Evolutionary conservation across 768 basidiomycete genomes (phyloP).

Genomic region (Dendrothele bispora): DNA sequence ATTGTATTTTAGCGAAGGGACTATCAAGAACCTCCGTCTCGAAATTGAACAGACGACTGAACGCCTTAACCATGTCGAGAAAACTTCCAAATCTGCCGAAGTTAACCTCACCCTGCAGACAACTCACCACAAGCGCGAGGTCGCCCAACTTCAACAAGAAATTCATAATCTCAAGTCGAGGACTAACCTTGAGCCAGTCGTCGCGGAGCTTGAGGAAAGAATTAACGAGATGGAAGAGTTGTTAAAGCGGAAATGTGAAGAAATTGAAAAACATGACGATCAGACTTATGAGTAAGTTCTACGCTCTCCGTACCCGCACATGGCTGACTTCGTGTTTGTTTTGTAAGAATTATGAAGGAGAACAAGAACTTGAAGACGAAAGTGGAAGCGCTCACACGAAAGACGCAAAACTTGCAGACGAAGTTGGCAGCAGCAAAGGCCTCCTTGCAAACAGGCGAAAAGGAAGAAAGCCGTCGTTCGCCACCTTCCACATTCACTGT

Average conservation of each 20-base stretch:
- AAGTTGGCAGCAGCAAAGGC: conserved; percentile 61
- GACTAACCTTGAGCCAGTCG: conserved; percentile 53
- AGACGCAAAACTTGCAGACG: conserved; percentile 68
- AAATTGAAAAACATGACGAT: conserved; percentile 87
- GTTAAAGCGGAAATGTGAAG: conserved; percentile 63
- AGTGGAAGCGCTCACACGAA: conserved; percentile 70
- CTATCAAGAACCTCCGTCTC: conserved; percentile 30
- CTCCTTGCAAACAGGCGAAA: no score
- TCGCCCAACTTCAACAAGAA: conserved; percentile 58
- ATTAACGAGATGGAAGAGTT: conserved; percentile 78
- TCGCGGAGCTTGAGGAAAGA: conserved; percentile 65
- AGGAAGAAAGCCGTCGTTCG: conserved; percentile 12
- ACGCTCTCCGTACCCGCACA: conserved; percentile 2
- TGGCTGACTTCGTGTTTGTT: conserved; percentile 7
- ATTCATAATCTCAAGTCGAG: conserved; percentile 50
- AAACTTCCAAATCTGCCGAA: conserved; percentile 59
- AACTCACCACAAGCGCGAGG: conserved; percentile 67
- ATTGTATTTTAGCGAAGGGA: conserved; percentile 43
- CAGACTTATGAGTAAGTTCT: conserved; percentile 68
- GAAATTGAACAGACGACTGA: conserved; percentile 41
- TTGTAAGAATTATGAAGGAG: conserved; percentile 67
- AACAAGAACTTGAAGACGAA: conserved; percentile 75
- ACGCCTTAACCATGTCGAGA: conserved; percentile 54
- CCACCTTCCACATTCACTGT: no score
- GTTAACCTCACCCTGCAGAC: conserved; percentile 63